Percentiles rank a stretch among this genome's conserved stretches.
These are phyloP conservation scores for Ambrosia artemisiifolia DNA, from an alignment of 129 eudicot species.

Conservation along the genomic window DNA sequence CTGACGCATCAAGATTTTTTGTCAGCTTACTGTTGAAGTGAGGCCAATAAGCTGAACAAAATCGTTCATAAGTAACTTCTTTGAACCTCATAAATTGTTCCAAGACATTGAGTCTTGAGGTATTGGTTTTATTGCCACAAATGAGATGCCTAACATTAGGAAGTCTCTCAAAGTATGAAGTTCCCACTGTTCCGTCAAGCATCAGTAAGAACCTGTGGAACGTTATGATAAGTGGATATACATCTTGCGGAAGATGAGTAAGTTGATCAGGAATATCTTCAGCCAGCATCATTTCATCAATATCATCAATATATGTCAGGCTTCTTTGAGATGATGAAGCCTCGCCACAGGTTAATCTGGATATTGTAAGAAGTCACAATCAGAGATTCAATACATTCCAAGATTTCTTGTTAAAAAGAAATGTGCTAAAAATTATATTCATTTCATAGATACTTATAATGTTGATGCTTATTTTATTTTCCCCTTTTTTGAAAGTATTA, in stretches of 20 bases:
- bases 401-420: neutral
- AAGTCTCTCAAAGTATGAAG: constrained; percentile 59
- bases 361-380: constrained; percentile 5
- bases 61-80: constrained; percentile 58
- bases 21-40: constrained; percentile 51
- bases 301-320: constrained; percentile 34
- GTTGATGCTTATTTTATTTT: neutral
- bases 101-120: constrained; percentile 37
- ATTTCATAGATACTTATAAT: too few relatives aligned
- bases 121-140: constrained; percentile 10
- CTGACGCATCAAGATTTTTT: constrained; percentile 55
- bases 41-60: constrained; percentile 59
- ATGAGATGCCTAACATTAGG: constrained; percentile 14
- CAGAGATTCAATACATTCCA: constrained; percentile 6
- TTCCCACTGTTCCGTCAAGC: constrained; percentile 80
- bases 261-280: constrained; percentile 58
- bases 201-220: constrained; percentile 66
- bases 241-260: constrained; percentile 31
- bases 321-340: constrained; percentile 18
- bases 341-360: constrained; percentile 38
- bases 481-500: neutral
- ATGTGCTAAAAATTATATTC: neutral
- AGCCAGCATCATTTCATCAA: constrained; percentile 40
- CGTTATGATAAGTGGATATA: constrained; percentile 75
- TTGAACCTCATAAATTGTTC: constrained; percentile 44